A percentile compares a stretch with the other conserved stretches of the same genome.
Evolutionary conservation across 306 rosid genomes (phyloP).

Genomic region (Inga oerstediana): DNA sequence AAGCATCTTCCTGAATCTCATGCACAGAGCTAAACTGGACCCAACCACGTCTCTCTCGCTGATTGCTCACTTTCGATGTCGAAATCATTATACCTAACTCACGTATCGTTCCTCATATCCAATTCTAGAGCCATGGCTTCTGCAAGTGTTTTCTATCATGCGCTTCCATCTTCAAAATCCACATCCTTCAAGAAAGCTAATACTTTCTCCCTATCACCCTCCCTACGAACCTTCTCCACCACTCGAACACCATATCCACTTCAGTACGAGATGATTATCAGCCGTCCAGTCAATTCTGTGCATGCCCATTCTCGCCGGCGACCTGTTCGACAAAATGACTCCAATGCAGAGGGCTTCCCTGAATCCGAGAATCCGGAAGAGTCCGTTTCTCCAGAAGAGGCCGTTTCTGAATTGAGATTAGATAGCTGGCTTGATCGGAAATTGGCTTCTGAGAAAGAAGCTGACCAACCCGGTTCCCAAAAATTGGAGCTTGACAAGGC

Average conservation of each 20-base stretch:
- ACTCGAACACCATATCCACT: constrained; percentile 73
- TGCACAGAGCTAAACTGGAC: constrained; percentile 7
- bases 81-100: constrained; percentile 40
- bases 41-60: background rate
- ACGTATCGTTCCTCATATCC: constrained; percentile 31
- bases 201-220: constrained; percentile 11
- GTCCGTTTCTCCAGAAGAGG: constrained; percentile 32
- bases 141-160: constrained; percentile 33
- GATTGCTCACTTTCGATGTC: constrained; percentile 36
- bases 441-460: constrained; percentile 43
- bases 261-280: constrained; percentile 81
- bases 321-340: constrained; percentile 42
- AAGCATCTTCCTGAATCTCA: constrained; percentile 8
- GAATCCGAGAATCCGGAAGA: constrained; percentile 35
- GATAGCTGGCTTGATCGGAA: constrained; percentile 71
- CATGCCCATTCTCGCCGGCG: constrained; percentile 44
- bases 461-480: constrained; percentile 29
- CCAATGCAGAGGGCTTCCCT: constrained; percentile 38
- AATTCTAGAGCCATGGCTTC: constrained; percentile 42
- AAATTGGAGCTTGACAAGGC: constrained; percentile 66
- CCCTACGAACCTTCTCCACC: constrained; percentile 47
- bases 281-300: constrained; percentile 60
- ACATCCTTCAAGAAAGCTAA: constrained; percentile 19
- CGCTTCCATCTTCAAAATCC: constrained; percentile 33
- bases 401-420: constrained; percentile 52